These are phyloP conservation scores for Syzygium malaccense DNA, from an alignment of 441 rosid species.

Conservation along the genomic window DNA sequence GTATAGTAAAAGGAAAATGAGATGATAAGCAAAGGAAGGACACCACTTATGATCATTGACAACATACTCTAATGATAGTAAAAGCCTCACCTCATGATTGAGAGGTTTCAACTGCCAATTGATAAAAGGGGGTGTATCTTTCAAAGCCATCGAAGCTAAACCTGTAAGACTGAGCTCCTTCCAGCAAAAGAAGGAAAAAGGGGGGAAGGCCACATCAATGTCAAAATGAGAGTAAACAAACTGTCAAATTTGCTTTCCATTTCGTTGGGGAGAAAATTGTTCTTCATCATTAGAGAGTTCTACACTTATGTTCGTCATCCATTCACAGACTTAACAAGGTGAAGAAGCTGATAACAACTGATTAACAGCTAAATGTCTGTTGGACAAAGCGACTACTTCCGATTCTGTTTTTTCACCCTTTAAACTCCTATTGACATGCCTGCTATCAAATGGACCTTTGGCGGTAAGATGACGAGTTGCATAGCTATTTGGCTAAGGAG, in stretches of 20 bases:
- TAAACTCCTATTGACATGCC: not conserved
- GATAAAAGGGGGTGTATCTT: constrained; percentile 29
- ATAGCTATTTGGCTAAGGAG: not conserved
- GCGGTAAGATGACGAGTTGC: not conserved
- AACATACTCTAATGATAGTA: not conserved
- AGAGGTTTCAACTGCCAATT: constrained; percentile 46
- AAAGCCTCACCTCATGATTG: constrained; percentile 44
- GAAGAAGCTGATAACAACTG: not conserved
- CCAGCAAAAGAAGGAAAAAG: constrained; percentile 30
- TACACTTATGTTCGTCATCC: not conserved
- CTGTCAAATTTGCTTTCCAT: not conserved
- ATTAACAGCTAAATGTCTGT: not conserved
- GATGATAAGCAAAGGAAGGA: not conserved
- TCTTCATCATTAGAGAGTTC: not conserved
- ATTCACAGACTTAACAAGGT: not conserved
- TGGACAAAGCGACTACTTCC: not conserved
- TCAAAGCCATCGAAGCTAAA: constrained; percentile 28
- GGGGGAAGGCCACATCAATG: not conserved
- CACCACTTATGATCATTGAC: not conserved
- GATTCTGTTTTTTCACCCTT: not conserved
- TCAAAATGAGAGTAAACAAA: not conserved
- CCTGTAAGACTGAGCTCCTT: constrained; percentile 44
- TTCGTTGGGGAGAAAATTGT: not conserved
- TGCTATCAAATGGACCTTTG: not conserved
- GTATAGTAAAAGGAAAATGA: not conserved